These are phyloP conservation scores for Populus ilicifolia DNA, from an alignment of 345 rosid species.

Conservation along the genomic window DNA sequence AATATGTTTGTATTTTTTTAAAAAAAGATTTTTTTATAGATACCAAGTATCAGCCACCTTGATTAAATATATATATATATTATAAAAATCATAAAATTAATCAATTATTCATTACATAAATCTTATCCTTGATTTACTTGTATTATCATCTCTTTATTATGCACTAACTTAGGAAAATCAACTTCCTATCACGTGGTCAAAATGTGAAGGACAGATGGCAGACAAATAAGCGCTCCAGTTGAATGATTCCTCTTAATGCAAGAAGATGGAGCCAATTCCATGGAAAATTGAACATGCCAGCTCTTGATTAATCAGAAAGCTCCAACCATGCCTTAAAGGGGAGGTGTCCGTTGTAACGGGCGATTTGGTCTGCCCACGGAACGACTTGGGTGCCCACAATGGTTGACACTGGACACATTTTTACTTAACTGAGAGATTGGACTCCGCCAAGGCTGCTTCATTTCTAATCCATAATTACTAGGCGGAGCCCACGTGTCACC, in stretches of 20 bases:
- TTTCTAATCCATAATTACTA: not conserved
- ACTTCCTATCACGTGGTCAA: not conserved
- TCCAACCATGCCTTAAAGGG: not conserved
- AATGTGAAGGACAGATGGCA: not conserved
- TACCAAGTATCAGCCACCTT: too few relatives aligned
- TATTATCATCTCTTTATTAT: too few relatives aligned
- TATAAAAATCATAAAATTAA: rapidly evolving
- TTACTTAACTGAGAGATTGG: not conserved
- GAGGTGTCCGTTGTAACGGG: not conserved
- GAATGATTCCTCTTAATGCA: not conserved
- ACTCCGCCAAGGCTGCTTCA: not conserved
- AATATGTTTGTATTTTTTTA: too few relatives aligned
- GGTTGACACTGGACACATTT: not conserved
- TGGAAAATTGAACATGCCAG: not conserved
- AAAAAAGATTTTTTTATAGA: too few relatives aligned
- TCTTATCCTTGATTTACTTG: too few relatives aligned
- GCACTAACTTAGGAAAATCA: not conserved
- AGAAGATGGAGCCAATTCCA: not conserved
- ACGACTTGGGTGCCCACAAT: not conserved
- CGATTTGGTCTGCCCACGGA: not conserved
- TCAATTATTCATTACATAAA: rapidly evolving
- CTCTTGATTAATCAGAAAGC: not conserved
- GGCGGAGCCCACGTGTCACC: not conserved
- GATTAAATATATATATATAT: rapidly evolving
- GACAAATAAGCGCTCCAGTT: not conserved